Conservation (phyloP, 139 green algal species). For the Chlamydomonas schloesseri region DNA sequence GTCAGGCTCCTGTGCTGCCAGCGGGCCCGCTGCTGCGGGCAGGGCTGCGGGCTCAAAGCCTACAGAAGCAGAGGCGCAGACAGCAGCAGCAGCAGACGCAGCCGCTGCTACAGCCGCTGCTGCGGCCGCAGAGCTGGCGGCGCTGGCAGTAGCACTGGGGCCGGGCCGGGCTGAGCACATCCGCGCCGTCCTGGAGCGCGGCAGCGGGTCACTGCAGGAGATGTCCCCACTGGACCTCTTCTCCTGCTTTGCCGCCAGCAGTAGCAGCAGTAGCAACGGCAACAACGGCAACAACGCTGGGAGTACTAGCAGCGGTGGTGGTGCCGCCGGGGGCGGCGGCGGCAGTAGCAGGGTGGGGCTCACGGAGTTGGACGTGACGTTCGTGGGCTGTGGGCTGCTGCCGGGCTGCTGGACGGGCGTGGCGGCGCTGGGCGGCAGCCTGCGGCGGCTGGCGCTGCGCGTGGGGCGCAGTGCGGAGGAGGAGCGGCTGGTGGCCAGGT, state of each 20-base stretch:
- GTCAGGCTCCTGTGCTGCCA: no score
- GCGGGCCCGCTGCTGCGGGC: no score
- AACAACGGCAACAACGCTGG: no score
- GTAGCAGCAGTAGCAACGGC: no score
- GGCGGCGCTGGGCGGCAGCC: conserved; percentile 13
- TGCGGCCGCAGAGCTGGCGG: neutral
- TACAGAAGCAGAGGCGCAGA: neutral
- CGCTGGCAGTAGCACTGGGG: neutral
- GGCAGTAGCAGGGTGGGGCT: neutral
- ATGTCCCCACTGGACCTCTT: conserved; percentile 22
- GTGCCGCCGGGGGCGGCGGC: neutral
- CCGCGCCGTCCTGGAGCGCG: neutral
- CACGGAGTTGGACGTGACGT: conserved; percentile 30
- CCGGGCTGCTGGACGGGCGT: conserved; percentile 26
- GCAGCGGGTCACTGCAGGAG: neutral
- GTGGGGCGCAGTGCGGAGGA: conserved; percentile 18
- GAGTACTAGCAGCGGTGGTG: neutral
- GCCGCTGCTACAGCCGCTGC: no score
- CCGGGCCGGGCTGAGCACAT: neutral
- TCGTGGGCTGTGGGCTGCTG: conserved; percentile 35
- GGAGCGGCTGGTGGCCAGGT: conserved; percentile 29
- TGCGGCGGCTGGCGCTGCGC: conserved; percentile 10
- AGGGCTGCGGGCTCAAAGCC: no score
- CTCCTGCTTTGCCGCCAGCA: neutral
- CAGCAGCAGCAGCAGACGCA: no score